Base-by-base conservation (phyloP, 768 basidiomycete species). In the Rhizopogon vesiculosus region DNA sequence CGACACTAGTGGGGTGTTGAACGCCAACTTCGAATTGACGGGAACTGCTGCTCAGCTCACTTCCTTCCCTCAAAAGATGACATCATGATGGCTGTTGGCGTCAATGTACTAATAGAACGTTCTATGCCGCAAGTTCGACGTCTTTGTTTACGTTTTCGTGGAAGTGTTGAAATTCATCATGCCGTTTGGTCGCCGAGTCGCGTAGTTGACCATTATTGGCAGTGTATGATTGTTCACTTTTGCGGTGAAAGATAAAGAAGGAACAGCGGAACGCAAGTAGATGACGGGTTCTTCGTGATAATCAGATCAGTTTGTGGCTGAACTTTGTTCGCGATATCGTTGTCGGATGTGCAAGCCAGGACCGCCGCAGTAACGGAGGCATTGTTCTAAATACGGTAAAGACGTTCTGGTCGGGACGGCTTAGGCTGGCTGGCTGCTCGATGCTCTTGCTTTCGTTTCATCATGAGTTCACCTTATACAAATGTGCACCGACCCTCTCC, bases 41-140 rank as follows among this genome's bases (percentile, higher is more conserved):
- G 82, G 82, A 9, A 53, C 66, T 10, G 62, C 74, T 12, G 66
- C 69, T 12, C 75, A 74, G 56, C 72, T 82, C 45, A 69, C 69
- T 5, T 56, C 61, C 16, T 81, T 74, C 69, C 79, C 79, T 8
- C 71, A 75, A 55, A 56, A 64, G 39, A 51, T 55, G 38, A 39
- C 41, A 16, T 46, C 43, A 5, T 56, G 35, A 45, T 48, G n/a
- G 35, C 7, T 19, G 16, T 38, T 38, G 35, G 3, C 12, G 35
- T 13, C 35, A 35, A 35, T 35, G 35, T 35, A 35, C 35, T 35
- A 12, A 35, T 35, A 10, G 35, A 12, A 18, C 7, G 4, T 19
- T 48, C 31, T 33, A 8, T 9, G 31, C 31, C 31, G 33, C 7
- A 18, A 8, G 5, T 19, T 8, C 9, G 31, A 33, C 7, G 18